These are phyloP conservation scores for Leishmania major DNA, from an alignment of 208 protist species.

Conservation along the genomic window DNA sequence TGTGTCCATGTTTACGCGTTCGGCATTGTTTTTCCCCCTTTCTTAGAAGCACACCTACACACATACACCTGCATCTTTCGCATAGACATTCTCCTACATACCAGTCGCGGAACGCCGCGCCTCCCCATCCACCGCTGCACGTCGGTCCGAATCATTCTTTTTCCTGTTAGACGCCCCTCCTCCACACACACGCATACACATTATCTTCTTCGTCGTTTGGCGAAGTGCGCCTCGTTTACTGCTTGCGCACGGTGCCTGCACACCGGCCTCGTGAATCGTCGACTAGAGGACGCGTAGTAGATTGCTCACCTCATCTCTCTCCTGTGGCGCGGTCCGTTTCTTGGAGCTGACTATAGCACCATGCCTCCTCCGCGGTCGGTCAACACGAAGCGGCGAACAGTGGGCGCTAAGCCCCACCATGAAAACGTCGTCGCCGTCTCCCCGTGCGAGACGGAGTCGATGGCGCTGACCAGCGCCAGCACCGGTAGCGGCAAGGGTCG, in stretches of 20 bases:
- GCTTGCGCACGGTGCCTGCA: background rate
- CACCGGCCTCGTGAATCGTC: background rate
- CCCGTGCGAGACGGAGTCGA: constrained; percentile 13
- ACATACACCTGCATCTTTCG: background rate
- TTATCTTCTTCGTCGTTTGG: background rate
- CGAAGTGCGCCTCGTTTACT: background rate
- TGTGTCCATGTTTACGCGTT: background rate
- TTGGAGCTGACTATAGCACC: background rate
- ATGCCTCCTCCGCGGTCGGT: background rate
- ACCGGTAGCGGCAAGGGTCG: constrained; percentile 3
- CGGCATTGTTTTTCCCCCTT: background rate
- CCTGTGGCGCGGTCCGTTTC: background rate
- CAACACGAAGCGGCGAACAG: background rate
- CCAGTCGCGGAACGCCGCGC: background rate
- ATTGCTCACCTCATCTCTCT: background rate
- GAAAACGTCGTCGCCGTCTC: background rate
- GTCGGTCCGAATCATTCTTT: background rate
- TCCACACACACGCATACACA: background rate
- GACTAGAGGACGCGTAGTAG: background rate
- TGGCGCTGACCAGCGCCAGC: constrained; percentile 18
- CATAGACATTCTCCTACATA: constrained; percentile 1
- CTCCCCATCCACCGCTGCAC: background rate
- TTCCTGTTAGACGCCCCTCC: background rate
- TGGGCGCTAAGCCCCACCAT: background rate
- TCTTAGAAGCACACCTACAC: constrained; percentile 6